Base-by-base conservation (phyloP, 2,329 filamentous ascomycete species). In the Verticillium dahliae region DNA sequence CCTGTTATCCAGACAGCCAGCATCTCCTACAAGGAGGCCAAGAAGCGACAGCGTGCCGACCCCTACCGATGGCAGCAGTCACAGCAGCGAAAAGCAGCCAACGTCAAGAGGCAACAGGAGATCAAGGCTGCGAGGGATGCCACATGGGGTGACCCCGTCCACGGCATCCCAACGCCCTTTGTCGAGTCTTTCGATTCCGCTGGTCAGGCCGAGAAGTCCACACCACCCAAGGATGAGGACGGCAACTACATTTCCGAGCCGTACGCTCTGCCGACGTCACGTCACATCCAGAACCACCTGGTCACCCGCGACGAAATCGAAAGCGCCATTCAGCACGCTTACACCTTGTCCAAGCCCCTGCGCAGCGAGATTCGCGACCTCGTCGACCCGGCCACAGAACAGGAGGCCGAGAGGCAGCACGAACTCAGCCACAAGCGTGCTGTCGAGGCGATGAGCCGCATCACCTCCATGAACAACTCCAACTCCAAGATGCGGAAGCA, bases 1-100 rank as follows among this genome's bases (percentile, higher is more conserved):
- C 81, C 86, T 68, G 72, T 88, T 72, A 77, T 84, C 67, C 86
- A 91, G 67, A 85, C 85, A 65, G 88, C 90, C 58, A 85, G 85
- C 67, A 73, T 88, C 27, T 85, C 86, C 45, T 77, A 78, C 59
- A 81, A 85, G 67, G 84, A 90, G 67, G 85, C 85, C 76, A 87
- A 87, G 72, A 83, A 85, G 63, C 81, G 84, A 65, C 84, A 84
- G 63, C 87, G 89, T 72, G 85, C 86, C 71, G 92, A 98, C 69
- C 92, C 92, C 0, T 97, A 96, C 72, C 82, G 88, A 63, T 85
- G 90, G 75, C 89, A 89, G 3, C 91, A 96, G 75, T 88, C 91
- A 37, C 85, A 90, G 69, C 91, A 92, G 72, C 88, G 91, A 65
- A 96, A 94, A 75, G 86, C 89, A 11, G 91, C 90, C 67, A 96